Percentiles rank a stretch among this genome's conserved stretches.
These are phyloP conservation scores for Tylopilus cervinicoccineus DNA, from an alignment of 768 basidiomycete species.

Conservation along the genomic window DNA sequence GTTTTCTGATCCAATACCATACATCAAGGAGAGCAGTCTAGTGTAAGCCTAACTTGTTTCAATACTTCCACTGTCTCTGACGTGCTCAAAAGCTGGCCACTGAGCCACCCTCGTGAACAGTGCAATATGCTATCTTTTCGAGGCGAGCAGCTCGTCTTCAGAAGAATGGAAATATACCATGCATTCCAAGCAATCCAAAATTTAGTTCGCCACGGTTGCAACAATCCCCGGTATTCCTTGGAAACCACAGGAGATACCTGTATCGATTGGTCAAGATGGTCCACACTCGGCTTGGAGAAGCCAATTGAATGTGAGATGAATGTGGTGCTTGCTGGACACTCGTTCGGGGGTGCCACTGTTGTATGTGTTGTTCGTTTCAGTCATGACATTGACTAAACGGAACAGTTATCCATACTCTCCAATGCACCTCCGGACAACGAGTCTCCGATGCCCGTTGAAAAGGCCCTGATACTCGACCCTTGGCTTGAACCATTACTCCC, in stretches of 20 bases:
- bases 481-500: constrained; percentile 76
- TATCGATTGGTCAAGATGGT: constrained; percentile 43
- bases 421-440: constrained; percentile 40
- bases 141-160: constrained; percentile 63
- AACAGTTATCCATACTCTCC: constrained; percentile 55
- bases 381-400: not conserved
- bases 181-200: constrained; percentile 54
- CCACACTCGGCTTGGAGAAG: constrained; percentile 14
- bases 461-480: constrained; percentile 70
- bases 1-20: constrained; percentile 37
- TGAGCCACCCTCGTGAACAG: constrained; percentile 12
- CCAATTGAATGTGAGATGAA: constrained; percentile 32
- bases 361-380: constrained; percentile 30
- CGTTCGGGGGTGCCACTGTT: constrained; percentile 53
- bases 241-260: constrained; percentile 35
- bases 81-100: constrained; percentile 23
- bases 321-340: constrained; percentile 47
- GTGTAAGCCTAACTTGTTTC: constrained; percentile 35
- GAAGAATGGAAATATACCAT: constrained; percentile 65
- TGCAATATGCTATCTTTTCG: constrained; percentile 48
- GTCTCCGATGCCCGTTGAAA: constrained; percentile 47
- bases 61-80: not conserved
- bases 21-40: constrained; percentile 56
- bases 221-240: constrained; percentile 26
- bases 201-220: constrained; percentile 41